Conservation (phyloP, 2,329 filamentous ascomycete species). For the Talaromyces sp. region DNA sequence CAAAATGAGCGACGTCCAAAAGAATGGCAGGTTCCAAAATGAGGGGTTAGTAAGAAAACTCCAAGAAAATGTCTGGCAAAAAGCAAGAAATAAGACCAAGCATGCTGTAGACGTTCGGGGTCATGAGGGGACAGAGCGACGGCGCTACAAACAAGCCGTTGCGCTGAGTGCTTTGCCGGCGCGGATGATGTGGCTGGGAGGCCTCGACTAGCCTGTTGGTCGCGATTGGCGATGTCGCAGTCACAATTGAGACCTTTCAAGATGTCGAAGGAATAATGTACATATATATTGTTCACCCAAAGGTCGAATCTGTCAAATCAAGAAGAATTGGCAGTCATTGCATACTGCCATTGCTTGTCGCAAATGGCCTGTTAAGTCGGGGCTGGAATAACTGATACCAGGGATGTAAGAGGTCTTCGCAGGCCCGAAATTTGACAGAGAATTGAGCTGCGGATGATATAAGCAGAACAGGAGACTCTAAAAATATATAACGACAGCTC, state of each 20-base stretch:
- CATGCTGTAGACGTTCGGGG: conserved; percentile 2
- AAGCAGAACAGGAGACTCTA: not conserved
- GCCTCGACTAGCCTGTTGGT: not conserved
- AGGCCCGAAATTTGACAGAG: not conserved
- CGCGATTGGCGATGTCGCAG: not conserved
- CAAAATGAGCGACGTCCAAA: not conserved
- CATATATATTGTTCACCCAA: not conserved
- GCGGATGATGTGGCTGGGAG: conserved; percentile 12
- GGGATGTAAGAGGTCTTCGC: not conserved
- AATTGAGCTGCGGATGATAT: not conserved
- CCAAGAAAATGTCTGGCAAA: not conserved
- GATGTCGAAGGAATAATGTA: not conserved
- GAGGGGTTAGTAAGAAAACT: not conserved
- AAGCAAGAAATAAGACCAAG: not conserved
- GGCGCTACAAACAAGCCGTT: conserved; percentile 9
- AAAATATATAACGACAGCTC: not conserved
- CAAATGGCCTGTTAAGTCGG: not conserved
- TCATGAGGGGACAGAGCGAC: conserved; percentile 10
- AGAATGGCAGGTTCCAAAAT: not conserved
- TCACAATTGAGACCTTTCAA: not conserved
- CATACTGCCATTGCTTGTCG: conserved; percentile 12
- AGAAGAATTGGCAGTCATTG: conserved; percentile 5
- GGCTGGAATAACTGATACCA: not conserved
- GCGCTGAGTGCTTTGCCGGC: conserved; percentile 3
- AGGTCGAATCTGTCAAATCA: not conserved